Conservation (phyloP, 768 basidiomycete genomes). For the Antrodiella citrinella region DNA sequence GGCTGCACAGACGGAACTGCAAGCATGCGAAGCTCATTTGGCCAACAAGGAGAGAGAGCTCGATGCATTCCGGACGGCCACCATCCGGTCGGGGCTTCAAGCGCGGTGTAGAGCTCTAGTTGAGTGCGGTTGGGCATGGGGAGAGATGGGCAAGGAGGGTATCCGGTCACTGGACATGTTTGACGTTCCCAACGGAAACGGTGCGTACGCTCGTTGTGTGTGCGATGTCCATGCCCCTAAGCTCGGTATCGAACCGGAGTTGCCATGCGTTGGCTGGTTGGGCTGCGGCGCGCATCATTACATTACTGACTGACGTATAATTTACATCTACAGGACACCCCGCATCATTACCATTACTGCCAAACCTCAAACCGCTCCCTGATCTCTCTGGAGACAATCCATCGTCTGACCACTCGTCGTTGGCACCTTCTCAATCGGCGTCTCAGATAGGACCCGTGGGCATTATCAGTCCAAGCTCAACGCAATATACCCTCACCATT, state of each 20-base stretch:
- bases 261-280: not conserved
- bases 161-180: constrained; percentile 33
- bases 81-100: constrained; percentile 55
- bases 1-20: constrained; percentile 66
- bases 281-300: not conserved
- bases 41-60: constrained; percentile 63
- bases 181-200: constrained; percentile 18
- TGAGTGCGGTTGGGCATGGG: constrained; percentile 63
- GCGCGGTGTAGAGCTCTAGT: constrained; percentile 56
- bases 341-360: not conserved
- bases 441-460: constrained; percentile 42
- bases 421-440: constrained; percentile 71
- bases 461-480: constrained; percentile 9
- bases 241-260: not conserved
- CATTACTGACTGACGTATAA: not conserved
- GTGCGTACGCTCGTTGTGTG: constrained; percentile 16
- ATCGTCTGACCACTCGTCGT: constrained; percentile 51
- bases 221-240: constrained; percentile 7
- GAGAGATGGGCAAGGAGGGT: constrained; percentile 57
- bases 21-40: constrained; percentile 74
- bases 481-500: constrained; percentile 25
- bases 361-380: constrained; percentile 14
- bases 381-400: constrained; percentile 7
- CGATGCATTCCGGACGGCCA: constrained; percentile 38
- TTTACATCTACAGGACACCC: not conserved